phyloP scores from a whole-genome alignment of 176 grass and related monocot genomes.

The Ensete glaucum region DNA sequence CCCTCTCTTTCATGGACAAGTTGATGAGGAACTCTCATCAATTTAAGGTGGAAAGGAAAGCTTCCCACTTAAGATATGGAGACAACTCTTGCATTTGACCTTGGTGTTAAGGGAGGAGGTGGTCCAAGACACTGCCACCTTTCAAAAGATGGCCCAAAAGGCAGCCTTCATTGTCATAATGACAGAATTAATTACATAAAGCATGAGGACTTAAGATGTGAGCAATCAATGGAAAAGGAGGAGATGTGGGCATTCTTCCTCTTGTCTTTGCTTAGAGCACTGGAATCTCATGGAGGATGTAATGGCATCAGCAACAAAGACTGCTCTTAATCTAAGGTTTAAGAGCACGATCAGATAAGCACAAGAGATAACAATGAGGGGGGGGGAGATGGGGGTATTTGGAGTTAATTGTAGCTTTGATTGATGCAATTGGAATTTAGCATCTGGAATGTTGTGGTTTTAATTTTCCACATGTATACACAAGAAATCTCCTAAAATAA shows the following conservation, averaged over 20 bases:
- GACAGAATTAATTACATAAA: background rate
- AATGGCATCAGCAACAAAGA: too few relatives aligned
- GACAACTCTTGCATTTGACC: background rate
- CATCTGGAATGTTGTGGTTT: too few relatives aligned
- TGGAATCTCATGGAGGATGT: too few relatives aligned
- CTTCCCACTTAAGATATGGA: background rate
- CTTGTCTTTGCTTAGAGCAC: background rate
- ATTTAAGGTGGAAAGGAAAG: background rate
- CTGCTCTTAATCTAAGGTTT: too few relatives aligned
- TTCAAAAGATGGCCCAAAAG: background rate
- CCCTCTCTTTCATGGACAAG: background rate
- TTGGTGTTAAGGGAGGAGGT: background rate
- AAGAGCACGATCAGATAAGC: too few relatives aligned
- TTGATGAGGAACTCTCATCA: background rate
- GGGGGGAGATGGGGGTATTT: too few relatives aligned
- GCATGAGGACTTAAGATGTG: background rate
- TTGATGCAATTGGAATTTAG: too few relatives aligned
- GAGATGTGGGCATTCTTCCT: background rate
- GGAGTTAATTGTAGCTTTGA: too few relatives aligned
- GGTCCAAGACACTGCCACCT: background rate
- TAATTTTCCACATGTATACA: too few relatives aligned
- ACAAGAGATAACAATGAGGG: too few relatives aligned
- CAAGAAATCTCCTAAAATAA: too few relatives aligned
- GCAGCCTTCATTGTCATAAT: background rate
- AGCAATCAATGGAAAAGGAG: background rate